Conservation (phyloP, 306 rosid species). For the Quillaja saponaria region DNA sequence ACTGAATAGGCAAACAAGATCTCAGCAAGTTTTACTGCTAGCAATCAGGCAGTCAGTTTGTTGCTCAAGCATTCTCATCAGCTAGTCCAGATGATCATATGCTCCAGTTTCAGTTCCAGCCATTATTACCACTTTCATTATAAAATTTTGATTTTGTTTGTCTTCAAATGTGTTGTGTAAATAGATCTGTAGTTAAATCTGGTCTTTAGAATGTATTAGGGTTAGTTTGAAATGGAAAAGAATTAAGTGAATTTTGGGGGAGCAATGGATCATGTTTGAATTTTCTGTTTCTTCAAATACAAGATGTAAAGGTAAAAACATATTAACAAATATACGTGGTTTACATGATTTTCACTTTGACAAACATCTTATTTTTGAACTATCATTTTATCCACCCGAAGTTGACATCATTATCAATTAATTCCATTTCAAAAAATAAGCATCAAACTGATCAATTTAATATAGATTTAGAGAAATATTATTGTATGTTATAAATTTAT, state of each 20-base stretch:
- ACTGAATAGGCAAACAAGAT: conserved; percentile 6
- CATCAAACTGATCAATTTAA: no score
- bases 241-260: conserved; percentile 5
- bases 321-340: no score
- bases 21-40: conserved; percentile 18
- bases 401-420: no score
- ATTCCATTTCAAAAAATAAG: no score
- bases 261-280: conserved; percentile 19
- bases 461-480: no score
- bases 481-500: no score
- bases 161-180: conserved; percentile 31
- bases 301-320: not conserved
- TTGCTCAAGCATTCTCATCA: conserved; percentile 12
- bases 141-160: conserved; percentile 14
- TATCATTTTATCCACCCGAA: no score
- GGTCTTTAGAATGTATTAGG: conserved; percentile 2
- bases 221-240: conserved; percentile 22
- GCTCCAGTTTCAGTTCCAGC: conserved; percentile 20
- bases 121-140: not conserved
- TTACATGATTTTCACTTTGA: no score
- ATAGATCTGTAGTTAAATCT: conserved; percentile 20
- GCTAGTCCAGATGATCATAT: conserved; percentile 22
- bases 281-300: conserved; percentile 12
- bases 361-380: no score
- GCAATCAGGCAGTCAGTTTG: not conserved